These are phyloP conservation scores for Vicia faba DNA, from an alignment of 306 rosid genomes.

Conservation along the genomic window DNA sequence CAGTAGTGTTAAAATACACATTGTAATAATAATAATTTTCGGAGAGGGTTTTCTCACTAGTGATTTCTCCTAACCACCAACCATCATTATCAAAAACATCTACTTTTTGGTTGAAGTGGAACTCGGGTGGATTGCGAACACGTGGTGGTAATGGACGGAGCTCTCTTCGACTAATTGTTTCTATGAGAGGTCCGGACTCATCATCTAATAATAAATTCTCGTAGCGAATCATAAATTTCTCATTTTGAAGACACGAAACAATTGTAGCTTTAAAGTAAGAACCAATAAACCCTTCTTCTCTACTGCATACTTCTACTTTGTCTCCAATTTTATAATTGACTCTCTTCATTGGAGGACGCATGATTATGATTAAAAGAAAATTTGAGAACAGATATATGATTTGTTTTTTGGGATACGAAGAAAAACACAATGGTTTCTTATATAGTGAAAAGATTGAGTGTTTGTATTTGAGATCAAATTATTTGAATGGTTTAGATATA, in stretches of 20 bases:
- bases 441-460: too few species aligned
- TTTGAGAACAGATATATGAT: too few species aligned
- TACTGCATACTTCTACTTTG: conserved; percentile 23
- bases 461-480: too few species aligned
- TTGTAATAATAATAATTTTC: not conserved
- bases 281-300: conserved; percentile 31
- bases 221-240: conserved; percentile 38
- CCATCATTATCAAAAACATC: conserved; percentile 57
- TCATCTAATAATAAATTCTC: conserved; percentile 40
- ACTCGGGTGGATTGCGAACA: not conserved
- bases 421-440: too few species aligned
- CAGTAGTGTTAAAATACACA: not conserved
- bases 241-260: conserved; percentile 4
- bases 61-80: conserved; percentile 1
- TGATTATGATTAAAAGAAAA: conserved; percentile 5
- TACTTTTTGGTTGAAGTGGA: conserved; percentile 22
- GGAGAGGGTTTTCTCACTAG: not conserved
- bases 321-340: not conserved
- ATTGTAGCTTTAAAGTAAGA: conserved; percentile 30
- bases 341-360: conserved; percentile 40
- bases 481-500: too few species aligned
- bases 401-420: not conserved
- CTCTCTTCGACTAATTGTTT: conserved; percentile 33
- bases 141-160: conserved; percentile 46
- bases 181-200: conserved; percentile 7